These are phyloP conservation scores for Gloeophyllum trabeum DNA, from an alignment of 768 basidiomycete genomes.

Conservation along the genomic window DNA sequence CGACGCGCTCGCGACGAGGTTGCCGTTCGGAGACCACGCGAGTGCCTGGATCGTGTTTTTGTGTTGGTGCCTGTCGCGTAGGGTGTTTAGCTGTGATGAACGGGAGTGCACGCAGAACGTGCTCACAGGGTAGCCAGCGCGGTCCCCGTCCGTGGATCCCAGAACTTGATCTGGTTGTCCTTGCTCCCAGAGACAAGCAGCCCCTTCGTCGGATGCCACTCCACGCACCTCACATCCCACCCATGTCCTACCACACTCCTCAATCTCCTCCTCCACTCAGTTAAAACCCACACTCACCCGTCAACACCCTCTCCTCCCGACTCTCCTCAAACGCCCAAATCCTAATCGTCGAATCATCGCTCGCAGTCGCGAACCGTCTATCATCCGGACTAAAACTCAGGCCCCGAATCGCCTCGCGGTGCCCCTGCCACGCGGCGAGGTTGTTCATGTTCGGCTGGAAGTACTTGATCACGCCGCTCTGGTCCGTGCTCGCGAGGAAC, in stretches of 20 bases:
- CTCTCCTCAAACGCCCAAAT: constrained; percentile 95
- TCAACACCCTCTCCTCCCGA: constrained; percentile 77
- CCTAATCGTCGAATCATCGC: constrained; percentile 89
- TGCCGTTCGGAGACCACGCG: constrained; percentile 90
- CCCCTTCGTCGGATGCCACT: constrained; percentile 98
- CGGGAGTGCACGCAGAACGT: background rate
- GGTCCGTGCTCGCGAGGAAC: constrained; percentile 89
- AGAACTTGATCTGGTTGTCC: constrained; percentile 98
- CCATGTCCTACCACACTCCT: constrained; percentile 64
- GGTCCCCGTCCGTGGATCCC: constrained; percentile 93
- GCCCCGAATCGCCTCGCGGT: constrained; percentile 92
- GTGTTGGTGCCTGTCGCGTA: constrained; percentile 67
- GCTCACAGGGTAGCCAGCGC: constrained; percentile 82
- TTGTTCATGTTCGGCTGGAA: constrained; percentile 99
- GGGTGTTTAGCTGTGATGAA: background rate
- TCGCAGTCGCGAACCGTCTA: constrained; percentile 83
- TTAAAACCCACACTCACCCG: constrained; percentile 35
- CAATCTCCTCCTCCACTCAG: background rate
- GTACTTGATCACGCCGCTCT: constrained; percentile 93
- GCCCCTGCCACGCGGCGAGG: constrained; percentile 86
- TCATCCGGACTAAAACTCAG: constrained; percentile 91
- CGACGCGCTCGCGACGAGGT: constrained; percentile 88
- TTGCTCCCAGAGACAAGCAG: constrained; percentile 92
- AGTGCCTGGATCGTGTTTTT: constrained; percentile 95
- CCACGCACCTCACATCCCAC: constrained; percentile 97